phyloP scores from a whole-genome alignment of 1,139 yeast genomes.

The Diutina sp. region DNA sequence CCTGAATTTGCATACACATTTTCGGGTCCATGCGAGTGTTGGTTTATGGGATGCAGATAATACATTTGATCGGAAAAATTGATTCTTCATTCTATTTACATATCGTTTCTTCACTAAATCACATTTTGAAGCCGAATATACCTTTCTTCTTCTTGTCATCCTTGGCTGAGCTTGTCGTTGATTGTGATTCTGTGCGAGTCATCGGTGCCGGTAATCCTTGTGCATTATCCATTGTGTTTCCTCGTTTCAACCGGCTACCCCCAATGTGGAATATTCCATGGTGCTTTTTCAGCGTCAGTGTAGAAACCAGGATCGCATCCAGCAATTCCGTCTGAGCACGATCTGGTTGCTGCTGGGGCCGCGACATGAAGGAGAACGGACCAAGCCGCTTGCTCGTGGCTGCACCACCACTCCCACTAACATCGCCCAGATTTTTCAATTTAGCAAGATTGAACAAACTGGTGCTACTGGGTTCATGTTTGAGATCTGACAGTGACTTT shows the following conservation, averaged over 20 bases:
- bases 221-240: slow-evolving; percentile 6
- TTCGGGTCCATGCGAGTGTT: background rate
- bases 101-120: background rate
- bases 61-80: too few relatives aligned
- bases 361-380: background rate
- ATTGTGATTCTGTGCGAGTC: slow-evolving; percentile 3
- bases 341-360: background rate
- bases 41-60: background rate
- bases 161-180: background rate
- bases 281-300: slow-evolving; percentile 8
- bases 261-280: slow-evolving; percentile 9
- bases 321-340: slow-evolving; percentile 5
- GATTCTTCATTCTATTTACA: background rate
- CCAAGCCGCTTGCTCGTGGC: background rate
- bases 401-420: background rate
- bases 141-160: slow-evolving; percentile 9
- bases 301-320: slow-evolving; percentile 6
- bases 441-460: background rate
- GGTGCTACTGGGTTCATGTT: background rate
- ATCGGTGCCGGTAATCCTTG: slow-evolving; percentile 5
- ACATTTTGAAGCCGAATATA: slow-evolving; percentile 8
- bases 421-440: background rate
- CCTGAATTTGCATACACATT: background rate
- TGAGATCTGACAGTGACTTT: background rate
- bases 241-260: slow-evolving; percentile 10